Evolutionary conservation across 2,329 filamentous ascomycete genomes (phyloP).

Genomic region (Venturia pyrina): DNA sequence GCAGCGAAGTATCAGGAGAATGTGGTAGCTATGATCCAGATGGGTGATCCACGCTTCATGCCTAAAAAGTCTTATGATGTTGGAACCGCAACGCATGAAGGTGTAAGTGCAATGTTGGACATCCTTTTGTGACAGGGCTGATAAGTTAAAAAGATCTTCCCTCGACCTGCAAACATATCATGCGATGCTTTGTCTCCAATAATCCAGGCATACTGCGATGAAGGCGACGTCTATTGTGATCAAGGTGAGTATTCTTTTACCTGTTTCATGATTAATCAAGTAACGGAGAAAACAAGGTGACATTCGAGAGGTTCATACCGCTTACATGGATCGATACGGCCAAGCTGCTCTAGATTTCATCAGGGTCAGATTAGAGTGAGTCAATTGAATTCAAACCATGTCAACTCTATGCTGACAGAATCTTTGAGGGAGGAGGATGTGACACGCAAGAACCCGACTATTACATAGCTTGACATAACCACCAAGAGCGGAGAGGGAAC

Average conservation of each 20-base stretch:
- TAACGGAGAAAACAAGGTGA: neutral
- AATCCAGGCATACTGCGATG: conserved; percentile 9
- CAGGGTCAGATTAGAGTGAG: neutral
- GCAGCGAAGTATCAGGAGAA: conserved; percentile 4
- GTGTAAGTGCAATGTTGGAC: neutral
- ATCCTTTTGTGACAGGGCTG: neutral
- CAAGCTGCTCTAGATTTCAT: neutral
- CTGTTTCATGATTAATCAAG: neutral
- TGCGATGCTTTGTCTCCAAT: neutral
- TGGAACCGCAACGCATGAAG: neutral
- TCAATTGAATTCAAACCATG: neutral
- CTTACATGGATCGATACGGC: neutral
- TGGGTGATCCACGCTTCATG: conserved; percentile 10
- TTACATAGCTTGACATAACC: neutral
- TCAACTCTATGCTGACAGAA: neutral
- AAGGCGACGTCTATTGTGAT: neutral
- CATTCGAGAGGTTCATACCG: neutral
- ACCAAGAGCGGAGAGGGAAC: neutral
- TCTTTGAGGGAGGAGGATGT: neutral
- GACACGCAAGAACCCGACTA: neutral
- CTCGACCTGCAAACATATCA: conserved; percentile 1
- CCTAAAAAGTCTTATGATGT: neutral
- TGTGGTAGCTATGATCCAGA: conserved; percentile 7
- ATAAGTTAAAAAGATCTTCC: neutral
- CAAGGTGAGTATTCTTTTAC: neutral